These are phyloP conservation scores for Malassezia caprae DNA, from an alignment of 1,284 basidiomycete species.

Conservation along the genomic window DNA sequence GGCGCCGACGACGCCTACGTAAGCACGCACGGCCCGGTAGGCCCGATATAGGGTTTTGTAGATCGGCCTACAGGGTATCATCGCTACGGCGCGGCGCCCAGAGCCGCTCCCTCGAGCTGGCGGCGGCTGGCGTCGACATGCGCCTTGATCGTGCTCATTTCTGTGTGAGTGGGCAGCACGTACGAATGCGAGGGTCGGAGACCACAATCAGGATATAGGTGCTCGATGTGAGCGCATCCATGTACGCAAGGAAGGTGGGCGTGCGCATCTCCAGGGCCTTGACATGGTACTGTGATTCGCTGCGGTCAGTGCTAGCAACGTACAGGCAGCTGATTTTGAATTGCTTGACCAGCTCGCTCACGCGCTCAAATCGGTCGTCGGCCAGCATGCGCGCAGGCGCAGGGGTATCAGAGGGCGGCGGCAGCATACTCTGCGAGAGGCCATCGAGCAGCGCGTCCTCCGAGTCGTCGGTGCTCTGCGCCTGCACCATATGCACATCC, in stretches of 20 bases:
- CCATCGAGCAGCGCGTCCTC: constrained; percentile 6
- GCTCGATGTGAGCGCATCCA: constrained; percentile 85
- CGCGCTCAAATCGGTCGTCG: constrained; percentile 81
- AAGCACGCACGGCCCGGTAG: not conserved
- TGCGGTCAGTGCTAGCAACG: constrained; percentile 15
- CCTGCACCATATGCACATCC: not conserved
- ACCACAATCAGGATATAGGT: constrained; percentile 86
- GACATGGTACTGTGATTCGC: constrained; percentile 24
- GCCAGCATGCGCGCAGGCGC: constrained; percentile 52
- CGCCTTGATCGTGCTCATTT: constrained; percentile 69
- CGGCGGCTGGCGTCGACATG: constrained; percentile 68
- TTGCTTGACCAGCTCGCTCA: constrained; percentile 85
- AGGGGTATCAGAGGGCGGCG: constrained; percentile 49
- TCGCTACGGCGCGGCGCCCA: not conserved
- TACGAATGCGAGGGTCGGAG: constrained; percentile 75
- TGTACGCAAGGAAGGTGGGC: constrained; percentile 65
- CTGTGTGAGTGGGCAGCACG: constrained; percentile 51
- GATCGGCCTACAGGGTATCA: not conserved
- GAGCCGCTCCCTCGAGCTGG: not conserved
- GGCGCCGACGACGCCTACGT: not conserved
- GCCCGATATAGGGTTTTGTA: not conserved
- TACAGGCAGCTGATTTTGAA: constrained; percentile 78
- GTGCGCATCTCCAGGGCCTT: constrained; percentile 47
- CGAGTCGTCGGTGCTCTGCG: constrained; percentile 1
- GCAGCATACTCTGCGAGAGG: constrained; percentile 4